These are phyloP conservation scores for Phaeotremella skinneri DNA, from an alignment of 768 basidiomycete genomes.

Conservation along the genomic window DNA sequence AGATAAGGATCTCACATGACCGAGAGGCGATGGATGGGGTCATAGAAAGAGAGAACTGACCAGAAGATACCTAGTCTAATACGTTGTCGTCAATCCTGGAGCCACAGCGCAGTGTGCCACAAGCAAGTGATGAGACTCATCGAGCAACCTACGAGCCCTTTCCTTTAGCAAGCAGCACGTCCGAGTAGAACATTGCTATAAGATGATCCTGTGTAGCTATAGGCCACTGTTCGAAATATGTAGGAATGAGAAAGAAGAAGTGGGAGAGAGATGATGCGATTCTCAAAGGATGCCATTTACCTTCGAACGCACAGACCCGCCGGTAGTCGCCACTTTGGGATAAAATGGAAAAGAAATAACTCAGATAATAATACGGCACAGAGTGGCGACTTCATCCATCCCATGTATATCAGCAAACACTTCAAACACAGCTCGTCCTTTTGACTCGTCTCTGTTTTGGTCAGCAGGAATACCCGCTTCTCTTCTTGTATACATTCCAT, in stretches of 20 bases:
- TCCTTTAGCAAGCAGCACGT: slow-evolving; percentile 72
- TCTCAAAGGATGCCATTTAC: not conserved
- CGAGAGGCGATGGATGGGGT: not conserved
- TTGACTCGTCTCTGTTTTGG: not conserved
- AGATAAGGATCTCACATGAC: too few relatives aligned
- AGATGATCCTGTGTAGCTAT: not conserved
- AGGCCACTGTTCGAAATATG: slow-evolving; percentile 1
- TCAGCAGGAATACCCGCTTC: too few relatives aligned
- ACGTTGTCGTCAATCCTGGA: slow-evolving; percentile 12
- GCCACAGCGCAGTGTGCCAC: slow-evolving; percentile 1
- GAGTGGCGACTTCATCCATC: too few relatives aligned
- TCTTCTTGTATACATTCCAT: slow-evolving; percentile 7
- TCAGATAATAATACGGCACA: not conserved
- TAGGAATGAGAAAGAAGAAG: slow-evolving; percentile 11
- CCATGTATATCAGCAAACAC: too few relatives aligned
- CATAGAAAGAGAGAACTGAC: slow-evolving; percentile 17
- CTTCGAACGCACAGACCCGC: not conserved
- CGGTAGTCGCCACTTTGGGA: not conserved
- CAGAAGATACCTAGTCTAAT: slow-evolving; percentile 43
- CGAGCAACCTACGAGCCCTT: slow-evolving; percentile 74
- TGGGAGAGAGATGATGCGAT: not conserved
- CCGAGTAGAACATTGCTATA: slow-evolving; percentile 74
- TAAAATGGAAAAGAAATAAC: not conserved
- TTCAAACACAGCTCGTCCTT: too few relatives aligned
- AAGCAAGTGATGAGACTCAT: slow-evolving; percentile 5